These are phyloP conservation scores for Hibiscus trionum DNA, from an alignment of 345 rosid species.

Conservation along the genomic window DNA sequence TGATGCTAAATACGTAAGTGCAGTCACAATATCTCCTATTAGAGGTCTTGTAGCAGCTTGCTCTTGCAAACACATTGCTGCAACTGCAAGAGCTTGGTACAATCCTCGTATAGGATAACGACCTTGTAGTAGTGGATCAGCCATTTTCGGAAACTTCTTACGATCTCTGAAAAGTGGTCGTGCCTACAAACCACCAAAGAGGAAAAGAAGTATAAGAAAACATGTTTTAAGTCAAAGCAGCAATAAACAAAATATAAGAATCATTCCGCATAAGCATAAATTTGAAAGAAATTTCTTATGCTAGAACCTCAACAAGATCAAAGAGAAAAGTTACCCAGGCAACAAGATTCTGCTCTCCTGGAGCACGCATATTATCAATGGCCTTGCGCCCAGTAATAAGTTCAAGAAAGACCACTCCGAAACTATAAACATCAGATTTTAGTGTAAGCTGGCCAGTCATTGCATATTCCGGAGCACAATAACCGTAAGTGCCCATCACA, in stretches of 20 bases:
- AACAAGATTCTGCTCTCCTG: constrained; percentile 91
- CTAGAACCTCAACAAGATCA: not conserved
- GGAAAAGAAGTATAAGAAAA: constrained; percentile 1
- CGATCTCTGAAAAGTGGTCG: constrained; percentile 95
- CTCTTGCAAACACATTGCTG: constrained; percentile 98
- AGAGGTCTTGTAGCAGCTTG: constrained; percentile 95
- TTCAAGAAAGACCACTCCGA: constrained; percentile 96
- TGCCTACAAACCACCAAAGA: constrained; percentile 43
- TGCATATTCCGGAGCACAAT: constrained; percentile 98
- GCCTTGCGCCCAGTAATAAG: constrained; percentile 97
- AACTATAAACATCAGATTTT: constrained; percentile 94
- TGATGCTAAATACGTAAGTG: constrained; percentile 89
- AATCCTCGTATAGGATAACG: constrained; percentile 88
- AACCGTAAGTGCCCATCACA: constrained; percentile 99
- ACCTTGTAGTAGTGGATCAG: constrained; percentile 85
- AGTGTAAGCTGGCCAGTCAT: constrained; percentile 98
- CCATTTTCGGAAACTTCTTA: constrained; percentile 93
- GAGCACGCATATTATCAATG: constrained; percentile 67
- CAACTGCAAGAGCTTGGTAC: constrained; percentile 97
- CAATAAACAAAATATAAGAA: not conserved
- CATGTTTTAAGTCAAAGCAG: not conserved
- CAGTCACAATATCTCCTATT: constrained; percentile 93
- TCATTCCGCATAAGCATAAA: not conserved
- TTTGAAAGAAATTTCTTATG: constrained; percentile 2
- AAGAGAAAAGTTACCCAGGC: constrained; percentile 58